Evolutionary conservation across 2,329 filamentous ascomycete species (phyloP).

Genomic region (Coniochaeta sp.): DNA sequence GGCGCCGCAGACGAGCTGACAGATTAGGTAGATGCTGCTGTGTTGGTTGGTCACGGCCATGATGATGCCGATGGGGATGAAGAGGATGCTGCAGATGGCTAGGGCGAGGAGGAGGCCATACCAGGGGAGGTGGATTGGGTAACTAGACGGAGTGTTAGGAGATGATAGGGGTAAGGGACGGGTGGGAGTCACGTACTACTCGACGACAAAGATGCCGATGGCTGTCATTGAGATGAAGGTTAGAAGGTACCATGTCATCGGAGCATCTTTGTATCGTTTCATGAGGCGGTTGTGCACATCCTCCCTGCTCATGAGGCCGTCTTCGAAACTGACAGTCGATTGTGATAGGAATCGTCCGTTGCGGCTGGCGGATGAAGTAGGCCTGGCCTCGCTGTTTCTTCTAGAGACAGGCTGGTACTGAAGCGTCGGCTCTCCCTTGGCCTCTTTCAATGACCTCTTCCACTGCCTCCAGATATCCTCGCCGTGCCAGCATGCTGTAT

Average conservation of each 20-base stretch:
- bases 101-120: slow-evolving; percentile 77
- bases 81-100: slow-evolving; percentile 70
- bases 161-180: slow-evolving; percentile 17
- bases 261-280: slow-evolving; percentile 75
- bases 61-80: slow-evolving; percentile 55
- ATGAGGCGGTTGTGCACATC: slow-evolving; percentile 83
- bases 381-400: slow-evolving; percentile 7
- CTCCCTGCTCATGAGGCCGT: slow-evolving; percentile 57
- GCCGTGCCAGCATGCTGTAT: slow-evolving; percentile 80
- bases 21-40: slow-evolving; percentile 35
- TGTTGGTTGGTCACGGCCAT: slow-evolving; percentile 22
- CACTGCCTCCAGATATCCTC: slow-evolving; percentile 75
- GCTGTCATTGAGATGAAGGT: slow-evolving; percentile 71
- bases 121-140: slow-evolving; percentile 78
- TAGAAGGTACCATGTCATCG: slow-evolving; percentile 71
- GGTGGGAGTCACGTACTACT: slow-evolving; percentile 54
- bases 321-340: slow-evolving; percentile 26
- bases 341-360: slow-evolving; percentile 13
- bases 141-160: slow-evolving; percentile 37
- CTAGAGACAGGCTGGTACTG: slow-evolving; percentile 42
- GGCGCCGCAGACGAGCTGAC: slow-evolving; percentile 49
- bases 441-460: slow-evolving; percentile 61
- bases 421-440: slow-evolving; percentile 39
- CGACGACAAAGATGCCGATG: slow-evolving; percentile 76
- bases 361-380: slow-evolving; percentile 7